Evolutionary conservation across 129 eudicot genomes (phyloP), one percentile per base, ranked within the genome.

Genomic region (Oenanthe sinensis): DNA sequence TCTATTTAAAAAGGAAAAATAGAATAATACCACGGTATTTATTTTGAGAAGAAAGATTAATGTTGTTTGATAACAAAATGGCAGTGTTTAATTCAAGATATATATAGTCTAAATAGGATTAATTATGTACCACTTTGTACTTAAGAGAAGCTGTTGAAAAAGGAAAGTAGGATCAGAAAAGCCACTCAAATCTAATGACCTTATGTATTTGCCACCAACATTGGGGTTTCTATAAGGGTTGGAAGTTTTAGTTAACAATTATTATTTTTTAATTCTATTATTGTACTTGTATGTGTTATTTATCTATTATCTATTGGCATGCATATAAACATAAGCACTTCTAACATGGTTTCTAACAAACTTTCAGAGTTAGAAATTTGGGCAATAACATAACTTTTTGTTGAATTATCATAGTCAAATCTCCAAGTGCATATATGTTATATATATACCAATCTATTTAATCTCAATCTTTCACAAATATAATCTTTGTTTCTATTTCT

Each of bases 401-500:
- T 74, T 92, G 97, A 79, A 88, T 90, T 46, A 90, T 90, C 22
- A 96, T 92, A 45, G 97, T 93, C 81, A 96, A 90, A 80, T 92
- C 97, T 79, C 97, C 97, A 36, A 92, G 86, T 46, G 96, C 97
- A 71, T 92, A 90, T 84, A 90, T 85, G 87, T 75, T 84, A 77
- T 88, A n/a, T n/a, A n/a, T n/a, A n/a, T n/a, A n/a, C n/a, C n/a
- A n/a, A n/a, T n/a, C n/a, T n/a, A n/a, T n/a, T n/a, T n/a, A n/a
- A n/a, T n/a, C n/a, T n/a, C n/a, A n/a, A n/a, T n/a, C n/a, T n/a
- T n/a, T n/a, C n/a, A n/a, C n/a, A n/a, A n/a, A n/a, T n/a, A n/a
- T n/a, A n/a, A n/a, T n/a, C n/a, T n/a, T n/a, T n/a, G n/a, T n/a
- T n/a, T n/a, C n/a, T n/a, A n/a, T n/a, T n/a, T n/a, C n/a, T n/a